Evolutionary conservation across 305 asterid genomes (phyloP), one percentile per base, ranked within the genome.

Genomic region (Euphrasia arctica): DNA sequence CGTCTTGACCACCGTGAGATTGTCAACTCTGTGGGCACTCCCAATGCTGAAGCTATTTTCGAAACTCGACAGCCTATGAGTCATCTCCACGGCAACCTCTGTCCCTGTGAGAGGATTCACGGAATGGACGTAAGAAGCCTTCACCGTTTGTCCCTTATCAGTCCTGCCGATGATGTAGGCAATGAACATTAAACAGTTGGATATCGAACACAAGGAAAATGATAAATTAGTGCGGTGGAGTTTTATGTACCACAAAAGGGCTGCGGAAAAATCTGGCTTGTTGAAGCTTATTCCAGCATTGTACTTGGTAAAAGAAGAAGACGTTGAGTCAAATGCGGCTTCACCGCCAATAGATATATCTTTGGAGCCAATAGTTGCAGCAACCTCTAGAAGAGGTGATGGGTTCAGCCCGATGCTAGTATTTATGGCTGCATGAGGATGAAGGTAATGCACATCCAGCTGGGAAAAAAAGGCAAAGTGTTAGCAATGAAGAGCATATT

Each of bases 21-120:
- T 79, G 66, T 87, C 95, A 15, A 85, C 58, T 63, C 41, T 80
- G 77, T 87, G 89, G 60, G 64, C 51, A 32, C 94, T 85, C 39
- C 95, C 97, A 36, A 90, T 65, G 83, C 86, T 78, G 76, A 83
- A 85, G 55, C 94, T 85, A 73, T 90, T 87, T 70, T 74, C 80
- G 5, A 69, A 81, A 63, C 80, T 63, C 5, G 90, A 82, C 58
- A 83, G 72, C 70, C 95, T 82, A 79, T 83, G 95, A 1, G 78
- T 79, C 97, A 90, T 85, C 77, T 85, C 95, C 9, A 91, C 92
- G 45, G 86, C 95, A 66, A 90, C 88, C 74, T 87, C 92, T 10
- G 89, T 85, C 58, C 95, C 95, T 2, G 69, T 82, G 52, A 51
- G n/a, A 8, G 84, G 81, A 68, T 80, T 74, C 13, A 90, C 76